A percentile compares a stretch with the other conserved stretches of the same genome.
These are phyloP conservation scores for Apiospora phragmitis DNA, from an alignment of 2,329 filamentous ascomycete genomes.

Conservation along the genomic window DNA sequence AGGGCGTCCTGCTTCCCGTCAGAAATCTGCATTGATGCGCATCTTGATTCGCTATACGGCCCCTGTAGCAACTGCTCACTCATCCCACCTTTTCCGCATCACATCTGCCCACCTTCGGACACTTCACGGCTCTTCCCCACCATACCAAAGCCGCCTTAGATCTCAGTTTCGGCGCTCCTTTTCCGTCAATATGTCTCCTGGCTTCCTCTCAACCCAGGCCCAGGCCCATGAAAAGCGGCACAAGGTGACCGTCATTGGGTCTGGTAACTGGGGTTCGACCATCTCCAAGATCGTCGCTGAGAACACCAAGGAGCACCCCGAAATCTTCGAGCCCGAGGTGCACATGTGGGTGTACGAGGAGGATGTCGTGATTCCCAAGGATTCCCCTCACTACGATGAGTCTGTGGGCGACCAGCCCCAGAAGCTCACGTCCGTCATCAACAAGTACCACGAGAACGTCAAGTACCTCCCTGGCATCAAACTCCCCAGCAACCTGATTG, in stretches of 20 bases:
- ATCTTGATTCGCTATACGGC: constrained; percentile 6
- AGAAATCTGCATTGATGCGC: constrained; percentile 1
- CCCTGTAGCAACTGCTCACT: not conserved
- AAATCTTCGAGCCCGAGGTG: constrained; percentile 83
- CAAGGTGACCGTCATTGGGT: constrained; percentile 92
- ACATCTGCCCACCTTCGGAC: constrained; percentile 5
- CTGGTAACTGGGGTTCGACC: constrained; percentile 97
- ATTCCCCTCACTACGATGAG: constrained; percentile 71
- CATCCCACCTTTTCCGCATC: constrained; percentile 1
- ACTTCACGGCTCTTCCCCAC: constrained; percentile 4
- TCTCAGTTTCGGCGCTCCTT: not conserved
- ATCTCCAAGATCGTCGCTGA: constrained; percentile 97
- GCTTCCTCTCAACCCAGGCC: constrained; percentile 46
- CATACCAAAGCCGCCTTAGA: not conserved
- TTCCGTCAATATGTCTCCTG: constrained; percentile 29
- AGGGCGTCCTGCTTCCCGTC: not conserved
- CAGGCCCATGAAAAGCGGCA: constrained; percentile 61
- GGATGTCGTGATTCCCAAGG: constrained; percentile 71
- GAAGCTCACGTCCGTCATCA: constrained; percentile 91
- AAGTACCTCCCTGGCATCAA: constrained; percentile 93
- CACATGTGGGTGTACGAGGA: constrained; percentile 99
- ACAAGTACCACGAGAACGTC: constrained; percentile 90
- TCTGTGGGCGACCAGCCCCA: constrained; percentile 66
- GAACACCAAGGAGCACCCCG: constrained; percentile 75
- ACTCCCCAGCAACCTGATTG: constrained; percentile 79